Evolutionary conservation across 208 protist genomes (phyloP).

Genomic region (Leptomonas pyrrhocoris): DNA sequence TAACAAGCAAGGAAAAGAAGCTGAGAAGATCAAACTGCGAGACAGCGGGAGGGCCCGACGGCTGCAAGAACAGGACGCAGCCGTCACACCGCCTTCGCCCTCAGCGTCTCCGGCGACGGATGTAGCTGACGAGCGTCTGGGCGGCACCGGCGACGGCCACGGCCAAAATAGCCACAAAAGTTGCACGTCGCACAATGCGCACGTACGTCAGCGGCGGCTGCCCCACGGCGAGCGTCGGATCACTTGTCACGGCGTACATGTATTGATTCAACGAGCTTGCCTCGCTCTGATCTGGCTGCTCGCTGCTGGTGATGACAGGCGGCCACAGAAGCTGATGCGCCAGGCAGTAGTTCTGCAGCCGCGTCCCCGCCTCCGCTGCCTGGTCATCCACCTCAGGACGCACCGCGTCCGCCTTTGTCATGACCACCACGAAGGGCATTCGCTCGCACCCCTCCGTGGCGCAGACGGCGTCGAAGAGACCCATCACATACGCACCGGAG

Average conservation of each 20-base stretch:
- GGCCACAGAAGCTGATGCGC: slow-evolving; percentile 79
- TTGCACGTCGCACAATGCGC: slow-evolving; percentile 61
- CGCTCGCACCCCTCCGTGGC: slow-evolving; percentile 22
- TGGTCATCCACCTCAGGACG: slow-evolving; percentile 1
- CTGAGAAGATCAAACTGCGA: too few relatives aligned
- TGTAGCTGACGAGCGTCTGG: slow-evolving; percentile 24
- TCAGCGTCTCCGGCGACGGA: slow-evolving; percentile 17
- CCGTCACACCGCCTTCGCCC: too few relatives aligned
- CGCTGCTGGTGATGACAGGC: slow-evolving; percentile 72
- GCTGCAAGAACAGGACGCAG: not conserved
- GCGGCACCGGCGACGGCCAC: slow-evolving; percentile 31
- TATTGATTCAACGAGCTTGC: slow-evolving; percentile 74
- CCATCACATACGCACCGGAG: slow-evolving; percentile 50
- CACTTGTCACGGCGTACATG: slow-evolving; percentile 63
- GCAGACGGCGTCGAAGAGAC: slow-evolving; percentile 41
- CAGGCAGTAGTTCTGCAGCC: slow-evolving; percentile 46
- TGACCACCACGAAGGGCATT: slow-evolving; percentile 81
- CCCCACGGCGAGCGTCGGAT: slow-evolving; percentile 79
- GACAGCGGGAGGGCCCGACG: too few relatives aligned
- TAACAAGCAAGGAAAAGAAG: too few relatives aligned
- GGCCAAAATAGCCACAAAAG: slow-evolving; percentile 51
- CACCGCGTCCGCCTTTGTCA: slow-evolving; percentile 73
- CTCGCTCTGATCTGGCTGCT: slow-evolving; percentile 59
- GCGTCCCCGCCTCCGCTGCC: slow-evolving; percentile 1
- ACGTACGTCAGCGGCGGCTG: slow-evolving; percentile 62